Conservation (phyloP, 192 early-diverging fungal species). For the Backusella sp. region DNA sequence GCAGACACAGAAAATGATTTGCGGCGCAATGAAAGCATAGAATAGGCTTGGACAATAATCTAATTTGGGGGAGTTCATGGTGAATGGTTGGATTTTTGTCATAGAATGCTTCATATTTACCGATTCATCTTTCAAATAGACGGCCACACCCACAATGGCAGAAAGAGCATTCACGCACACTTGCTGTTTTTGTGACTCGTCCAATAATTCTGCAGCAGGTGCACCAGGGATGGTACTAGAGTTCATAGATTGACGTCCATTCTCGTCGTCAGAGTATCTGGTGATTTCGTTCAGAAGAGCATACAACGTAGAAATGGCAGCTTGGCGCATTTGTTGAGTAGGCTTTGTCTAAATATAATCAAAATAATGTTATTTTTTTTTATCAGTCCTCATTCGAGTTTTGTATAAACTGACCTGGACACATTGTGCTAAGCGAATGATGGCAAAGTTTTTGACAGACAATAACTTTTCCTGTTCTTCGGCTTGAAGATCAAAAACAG, state of each 20-base stretch:
- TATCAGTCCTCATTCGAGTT: not conserved
- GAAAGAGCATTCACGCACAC: conserved; percentile 53
- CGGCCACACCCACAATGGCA: conserved; percentile 51
- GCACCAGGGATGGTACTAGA: not conserved
- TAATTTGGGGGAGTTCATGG: conserved; percentile 12
- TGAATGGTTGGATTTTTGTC: not conserved
- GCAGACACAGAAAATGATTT: conserved; percentile 48
- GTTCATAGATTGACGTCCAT: not conserved
- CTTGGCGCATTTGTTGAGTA: conserved; percentile 15
- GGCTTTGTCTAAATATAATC: conserved; percentile 24
- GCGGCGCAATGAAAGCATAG: conserved; percentile 61
- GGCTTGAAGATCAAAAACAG: conserved; percentile 5
- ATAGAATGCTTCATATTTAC: conserved; percentile 20
- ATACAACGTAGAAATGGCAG: conserved; percentile 33
- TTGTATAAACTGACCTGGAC: conserved; percentile 33
- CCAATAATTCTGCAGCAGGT: conserved; percentile 6
- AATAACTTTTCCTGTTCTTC: not conserved
- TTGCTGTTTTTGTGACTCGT: conserved; percentile 38
- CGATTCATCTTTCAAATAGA: conserved; percentile 50
- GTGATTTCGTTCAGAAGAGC: conserved; percentile 39
- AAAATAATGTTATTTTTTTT: not conserved
- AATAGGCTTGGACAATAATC: conserved; percentile 60
- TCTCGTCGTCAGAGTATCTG: conserved; percentile 14
- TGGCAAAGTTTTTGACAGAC: conserved; percentile 33
- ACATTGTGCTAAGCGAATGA: conserved; percentile 48